Conservation (phyloP, 345 rosid genomes). For the Dipteronia dyeriana region DNA sequence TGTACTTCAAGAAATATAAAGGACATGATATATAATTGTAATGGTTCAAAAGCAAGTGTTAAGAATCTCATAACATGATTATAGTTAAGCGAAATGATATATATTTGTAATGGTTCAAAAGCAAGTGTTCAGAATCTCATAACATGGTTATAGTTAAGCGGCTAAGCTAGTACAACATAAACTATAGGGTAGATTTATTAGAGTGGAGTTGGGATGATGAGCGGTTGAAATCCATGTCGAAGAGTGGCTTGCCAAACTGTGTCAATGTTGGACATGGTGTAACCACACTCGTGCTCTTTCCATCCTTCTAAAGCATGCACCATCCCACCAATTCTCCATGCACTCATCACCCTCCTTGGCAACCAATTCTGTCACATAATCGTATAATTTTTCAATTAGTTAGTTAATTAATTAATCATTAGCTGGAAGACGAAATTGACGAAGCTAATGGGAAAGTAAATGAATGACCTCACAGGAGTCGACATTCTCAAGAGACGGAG, state of each 20-base stretch:
- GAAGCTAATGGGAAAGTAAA: too few species aligned
- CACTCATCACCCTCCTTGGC: conserved; percentile 79
- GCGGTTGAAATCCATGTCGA: conserved; percentile 55
- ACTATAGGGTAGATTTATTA: not conserved
- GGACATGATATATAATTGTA: not conserved
- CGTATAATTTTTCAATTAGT: too few species aligned
- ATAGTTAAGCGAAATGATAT: too few species aligned
- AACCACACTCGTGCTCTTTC: conserved; percentile 65
- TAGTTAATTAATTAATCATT: too few species aligned
- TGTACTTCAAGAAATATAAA: too few species aligned
- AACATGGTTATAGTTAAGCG: too few species aligned
- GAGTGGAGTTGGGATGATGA: conserved; percentile 19
- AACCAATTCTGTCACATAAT: conserved; percentile 55
- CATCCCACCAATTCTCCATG: conserved; percentile 66
- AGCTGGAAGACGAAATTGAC: too few species aligned
- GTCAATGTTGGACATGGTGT: conserved; percentile 30
- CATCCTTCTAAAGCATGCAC: conserved; percentile 66
- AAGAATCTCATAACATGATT: not conserved
- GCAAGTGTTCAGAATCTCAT: not conserved
- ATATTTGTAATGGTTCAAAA: not conserved
- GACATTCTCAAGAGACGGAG: conserved; percentile 52
- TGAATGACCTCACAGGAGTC: conserved; percentile 76
- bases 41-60: not conserved
- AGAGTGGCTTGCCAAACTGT: conserved; percentile 65
- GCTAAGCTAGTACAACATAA: too few species aligned